Conservation (phyloP, 768 basidiomycete species). For the Daedaleopsis sinensis region DNA sequence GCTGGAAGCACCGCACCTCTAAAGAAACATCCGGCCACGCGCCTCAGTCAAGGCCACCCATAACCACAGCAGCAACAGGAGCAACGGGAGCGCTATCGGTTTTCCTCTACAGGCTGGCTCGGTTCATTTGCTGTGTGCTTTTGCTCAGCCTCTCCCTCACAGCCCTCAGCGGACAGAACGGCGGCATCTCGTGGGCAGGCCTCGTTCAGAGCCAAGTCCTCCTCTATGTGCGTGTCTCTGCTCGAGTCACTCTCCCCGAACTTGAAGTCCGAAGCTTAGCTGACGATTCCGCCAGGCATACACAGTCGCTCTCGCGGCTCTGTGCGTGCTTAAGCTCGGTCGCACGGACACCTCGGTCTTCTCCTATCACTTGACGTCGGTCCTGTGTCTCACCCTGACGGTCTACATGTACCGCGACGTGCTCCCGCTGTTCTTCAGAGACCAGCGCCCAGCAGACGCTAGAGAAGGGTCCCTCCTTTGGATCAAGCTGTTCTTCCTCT, state of each 20-base stretch:
- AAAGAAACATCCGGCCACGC: no score
- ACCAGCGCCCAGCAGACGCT: constrained; percentile 47
- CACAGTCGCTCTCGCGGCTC: constrained; percentile 26
- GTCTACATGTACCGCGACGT: constrained; percentile 60
- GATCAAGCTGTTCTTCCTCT: constrained; percentile 49
- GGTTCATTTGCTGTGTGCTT: constrained; percentile 1
- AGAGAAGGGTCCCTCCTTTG: constrained; percentile 55
- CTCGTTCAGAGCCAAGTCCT: no score
- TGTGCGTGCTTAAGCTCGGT: constrained; percentile 7
- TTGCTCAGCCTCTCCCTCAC: constrained; percentile 21
- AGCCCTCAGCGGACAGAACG: constrained; percentile 32
- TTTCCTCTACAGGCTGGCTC: no score
- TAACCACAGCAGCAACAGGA: no score
- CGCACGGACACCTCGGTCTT: constrained; percentile 6
- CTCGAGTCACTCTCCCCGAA: no score
- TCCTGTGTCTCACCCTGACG: constrained; percentile 48
- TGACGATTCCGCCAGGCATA: constrained; percentile 9
- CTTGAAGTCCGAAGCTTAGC: no score
- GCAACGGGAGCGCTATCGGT: no score
- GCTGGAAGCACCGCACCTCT: no score
- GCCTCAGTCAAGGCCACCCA: no score
- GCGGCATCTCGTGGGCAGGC: no score
- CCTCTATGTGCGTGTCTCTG: no score
- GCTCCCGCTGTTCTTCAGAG: constrained; percentile 58
- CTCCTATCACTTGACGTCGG: constrained; percentile 44